Conservation (phyloP, 1,284 basidiomycete species). For the Irpex rosettiformis region DNA sequence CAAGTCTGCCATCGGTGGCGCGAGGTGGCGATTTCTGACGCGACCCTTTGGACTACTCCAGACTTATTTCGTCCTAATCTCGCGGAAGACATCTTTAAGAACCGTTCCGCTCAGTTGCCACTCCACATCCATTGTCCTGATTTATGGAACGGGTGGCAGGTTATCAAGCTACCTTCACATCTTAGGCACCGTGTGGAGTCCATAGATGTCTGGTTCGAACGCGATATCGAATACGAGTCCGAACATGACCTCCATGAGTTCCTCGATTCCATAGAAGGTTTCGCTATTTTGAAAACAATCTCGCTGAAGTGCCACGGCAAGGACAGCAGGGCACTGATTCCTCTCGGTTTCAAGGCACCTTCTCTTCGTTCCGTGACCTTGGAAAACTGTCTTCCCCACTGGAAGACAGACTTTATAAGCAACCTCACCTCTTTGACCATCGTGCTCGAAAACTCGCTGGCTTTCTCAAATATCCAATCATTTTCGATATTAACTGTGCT, state of each 20-base stretch:
- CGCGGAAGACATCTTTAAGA: background rate
- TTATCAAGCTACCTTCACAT: background rate
- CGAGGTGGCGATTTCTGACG: background rate
- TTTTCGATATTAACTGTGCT: background rate
- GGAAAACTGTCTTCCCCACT: background rate
- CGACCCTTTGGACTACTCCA: background rate
- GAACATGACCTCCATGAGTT: background rate
- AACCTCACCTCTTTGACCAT: background rate
- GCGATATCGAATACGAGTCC: background rate
- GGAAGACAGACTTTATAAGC: background rate
- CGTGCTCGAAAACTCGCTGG: background rate
- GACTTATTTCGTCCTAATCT: background rate
- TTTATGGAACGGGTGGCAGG: background rate
- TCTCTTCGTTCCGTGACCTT: background rate
- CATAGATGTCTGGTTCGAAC: background rate
- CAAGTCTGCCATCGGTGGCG: background rate
- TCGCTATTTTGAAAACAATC: background rate
- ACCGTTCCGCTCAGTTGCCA: background rate
- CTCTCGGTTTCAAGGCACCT: background rate
- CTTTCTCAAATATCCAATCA: background rate
- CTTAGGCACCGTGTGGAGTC: background rate
- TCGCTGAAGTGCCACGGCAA: background rate
- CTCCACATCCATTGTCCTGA: background rate
- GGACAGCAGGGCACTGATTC: background rate
- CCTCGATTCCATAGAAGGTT: background rate